Base-by-base conservation (phyloP, 805 yeast genomes). In the Spathaspora girioi region DNA sequence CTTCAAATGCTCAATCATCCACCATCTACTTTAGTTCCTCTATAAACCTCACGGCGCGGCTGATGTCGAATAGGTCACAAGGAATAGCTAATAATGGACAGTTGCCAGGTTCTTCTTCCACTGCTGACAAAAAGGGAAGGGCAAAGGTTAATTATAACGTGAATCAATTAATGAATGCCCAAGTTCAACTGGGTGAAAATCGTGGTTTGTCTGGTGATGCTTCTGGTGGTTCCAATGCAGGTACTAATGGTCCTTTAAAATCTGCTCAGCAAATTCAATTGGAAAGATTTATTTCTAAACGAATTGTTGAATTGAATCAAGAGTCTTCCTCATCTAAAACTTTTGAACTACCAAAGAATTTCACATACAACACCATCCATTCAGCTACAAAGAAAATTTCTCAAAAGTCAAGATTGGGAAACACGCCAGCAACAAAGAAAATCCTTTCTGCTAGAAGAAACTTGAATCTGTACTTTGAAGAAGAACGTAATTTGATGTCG, bases 101-200 rank as follows among this genome's bases (percentile, higher is more conserved):
- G 19, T 9, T 40, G 15, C 12, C 23, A 11, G 43, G 43, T 40
- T 18, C 17, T 27, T 35, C 54, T 12, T 35, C 54, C 8, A 54
- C 56, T 43, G 57, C 59, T 15, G 64, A 61, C 31, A 60, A 65
- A 51, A 70, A 69, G 52, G 68, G 65, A 51, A 60, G 77, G 43
- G 69, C 75, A 14, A 75, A 75, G 54, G 76, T 75, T 50, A 75
- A 75, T 60, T 75, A 75, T 56, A 75, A 75, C 58, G 63, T 75
- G 46, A 75, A 68, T 35, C 71, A 64, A 50, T 61, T 75, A 51
- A 70, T 74, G 72, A 68, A 72, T 56, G 73, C 73, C 5, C 79
- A 74, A 50, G 69, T 71, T 1, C 79, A 74, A 50, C 69, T 71
- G 1, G 74, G 68, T 52, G 66, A 63, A 1, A 64, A 64, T 50